Percentiles rank a stretch among this genome's conserved stretches.
phyloP scores from a whole-genome alignment of 768 basidiomycete genomes.

The Mrakia hoshinonis region DNA sequence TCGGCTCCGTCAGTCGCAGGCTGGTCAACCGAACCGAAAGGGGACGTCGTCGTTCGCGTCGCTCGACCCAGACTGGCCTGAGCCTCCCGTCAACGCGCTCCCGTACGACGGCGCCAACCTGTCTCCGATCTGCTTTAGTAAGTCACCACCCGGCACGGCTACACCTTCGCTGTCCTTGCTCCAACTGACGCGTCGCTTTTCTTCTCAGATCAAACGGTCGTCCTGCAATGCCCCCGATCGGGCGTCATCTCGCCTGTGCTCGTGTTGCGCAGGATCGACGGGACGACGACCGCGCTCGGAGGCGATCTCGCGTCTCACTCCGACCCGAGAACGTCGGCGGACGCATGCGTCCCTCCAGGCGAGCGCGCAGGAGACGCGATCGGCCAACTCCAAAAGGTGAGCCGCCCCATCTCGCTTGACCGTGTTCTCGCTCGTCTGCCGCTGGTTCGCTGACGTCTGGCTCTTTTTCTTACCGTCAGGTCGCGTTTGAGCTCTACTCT shows the following conservation, averaged over 20 bases:
- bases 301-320: conserved; percentile 45
- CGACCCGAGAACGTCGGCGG: not conserved
- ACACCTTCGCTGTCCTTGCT: not conserved
- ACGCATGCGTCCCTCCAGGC: not conserved
- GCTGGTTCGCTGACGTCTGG: not conserved
- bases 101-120: conserved; percentile 74
- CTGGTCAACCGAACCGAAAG: not conserved
- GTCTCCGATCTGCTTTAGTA: conserved; percentile 75
- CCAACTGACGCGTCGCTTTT: not conserved
- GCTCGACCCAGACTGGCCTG: conserved; percentile 80
- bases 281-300: conserved; percentile 78
- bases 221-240: conserved; percentile 85
- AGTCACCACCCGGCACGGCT: not conserved
- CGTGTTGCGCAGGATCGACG: conserved; percentile 88
- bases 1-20: conserved; percentile 41
- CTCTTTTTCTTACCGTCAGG: not conserved
- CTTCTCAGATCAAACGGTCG: conserved; percentile 64
- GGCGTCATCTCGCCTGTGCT: conserved; percentile 88
- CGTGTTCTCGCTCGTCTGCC: not conserved
- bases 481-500: conserved; percentile 28
- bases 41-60: conserved; percentile 40
- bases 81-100: conserved; percentile 73
- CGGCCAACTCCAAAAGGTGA: conserved; percentile 26
- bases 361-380: conserved; percentile 25
- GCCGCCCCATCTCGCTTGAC: not conserved